A percentile compares a stretch with the other conserved stretches of the same genome.
phyloP scores from a whole-genome alignment of 2,329 filamentous ascomycete genomes.

The Seiridium unicorne region DNA sequence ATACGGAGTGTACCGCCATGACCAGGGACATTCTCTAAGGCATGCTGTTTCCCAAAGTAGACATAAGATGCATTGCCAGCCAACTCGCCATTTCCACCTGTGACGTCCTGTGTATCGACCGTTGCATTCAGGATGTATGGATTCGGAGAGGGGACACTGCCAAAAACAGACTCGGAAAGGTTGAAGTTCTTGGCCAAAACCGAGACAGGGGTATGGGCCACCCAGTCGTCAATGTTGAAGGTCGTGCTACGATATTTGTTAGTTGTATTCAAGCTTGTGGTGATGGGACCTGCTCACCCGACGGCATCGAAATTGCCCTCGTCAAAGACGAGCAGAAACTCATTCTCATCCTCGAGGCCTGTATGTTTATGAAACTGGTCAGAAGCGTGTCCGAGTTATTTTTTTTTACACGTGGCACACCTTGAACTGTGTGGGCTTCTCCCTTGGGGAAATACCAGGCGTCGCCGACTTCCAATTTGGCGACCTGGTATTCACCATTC shows the following conservation, averaged over 20 bases:
- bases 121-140: conserved; percentile 63
- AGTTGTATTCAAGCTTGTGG: neutral
- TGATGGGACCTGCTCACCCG: conserved; percentile 38
- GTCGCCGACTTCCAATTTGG: conserved; percentile 58
- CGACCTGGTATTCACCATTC: conserved; percentile 53
- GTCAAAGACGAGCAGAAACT: conserved; percentile 66
- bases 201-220: conserved; percentile 61
- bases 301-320: conserved; percentile 64
- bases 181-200: conserved; percentile 70
- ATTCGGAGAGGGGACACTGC: conserved; percentile 52
- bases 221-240: conserved; percentile 71
- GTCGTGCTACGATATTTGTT: conserved; percentile 50
- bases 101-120: conserved; percentile 45
- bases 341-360: conserved; percentile 60
- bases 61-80: conserved; percentile 60
- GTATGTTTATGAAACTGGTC: too few species aligned
- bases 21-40: conserved; percentile 56
- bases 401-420: conserved; percentile 19
- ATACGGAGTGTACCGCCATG: conserved; percentile 61
- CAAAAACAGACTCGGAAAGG: conserved; percentile 57
- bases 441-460: conserved; percentile 61
- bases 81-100: conserved; percentile 43
- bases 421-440: conserved; percentile 61
- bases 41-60: conserved; percentile 56
- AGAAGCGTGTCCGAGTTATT: too few species aligned